A percentile compares a stretch with the other conserved stretches of the same genome.
Conservation (phyloP, 2,329 filamentous ascomycete genomes). For the Sclerotinia nivalis region DNA sequence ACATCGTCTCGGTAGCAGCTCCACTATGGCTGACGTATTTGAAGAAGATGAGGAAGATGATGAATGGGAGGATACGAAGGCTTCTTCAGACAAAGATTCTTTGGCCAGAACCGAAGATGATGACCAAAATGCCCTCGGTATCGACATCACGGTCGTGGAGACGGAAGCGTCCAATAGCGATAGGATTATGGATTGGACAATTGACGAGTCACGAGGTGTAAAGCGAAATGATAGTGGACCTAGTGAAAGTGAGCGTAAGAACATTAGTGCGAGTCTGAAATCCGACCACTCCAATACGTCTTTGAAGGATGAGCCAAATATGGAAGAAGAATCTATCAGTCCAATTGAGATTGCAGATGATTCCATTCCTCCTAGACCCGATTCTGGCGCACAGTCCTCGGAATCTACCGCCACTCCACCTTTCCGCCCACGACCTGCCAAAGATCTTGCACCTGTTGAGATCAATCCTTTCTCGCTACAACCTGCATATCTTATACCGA, state of each 20-base stretch:
- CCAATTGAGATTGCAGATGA: constrained; percentile 46
- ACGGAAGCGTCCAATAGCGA: constrained; percentile 44
- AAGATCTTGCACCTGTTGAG: constrained; percentile 55
- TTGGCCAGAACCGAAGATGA: constrained; percentile 43
- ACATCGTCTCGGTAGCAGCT: constrained; percentile 63
- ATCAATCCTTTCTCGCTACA: constrained; percentile 48
- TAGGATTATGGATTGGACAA: constrained; percentile 45
- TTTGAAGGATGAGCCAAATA: constrained; percentile 53
- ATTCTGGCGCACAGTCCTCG: constrained; percentile 42
- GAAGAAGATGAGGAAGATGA: constrained; percentile 75
- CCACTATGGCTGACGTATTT: constrained; percentile 83
- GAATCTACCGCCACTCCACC: constrained; percentile 40
- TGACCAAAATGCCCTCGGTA: constrained; percentile 42
- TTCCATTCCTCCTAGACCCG: constrained; percentile 42
- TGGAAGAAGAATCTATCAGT: constrained; percentile 47
- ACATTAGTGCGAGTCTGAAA: constrained; percentile 44
- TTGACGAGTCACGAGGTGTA: constrained; percentile 42
- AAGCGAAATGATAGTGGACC: constrained; percentile 51
- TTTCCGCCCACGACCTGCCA: constrained; percentile 34
- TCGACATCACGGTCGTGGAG: constrained; percentile 50
- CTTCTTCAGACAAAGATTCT: constrained; percentile 41
- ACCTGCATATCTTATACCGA: constrained; percentile 50
- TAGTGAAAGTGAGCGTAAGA: constrained; percentile 46
- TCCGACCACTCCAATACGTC: constrained; percentile 53
- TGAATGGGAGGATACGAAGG: constrained; percentile 44